Conservation (phyloP, 139 green algal genomes). For the Haematococcus lacustris region DNA sequence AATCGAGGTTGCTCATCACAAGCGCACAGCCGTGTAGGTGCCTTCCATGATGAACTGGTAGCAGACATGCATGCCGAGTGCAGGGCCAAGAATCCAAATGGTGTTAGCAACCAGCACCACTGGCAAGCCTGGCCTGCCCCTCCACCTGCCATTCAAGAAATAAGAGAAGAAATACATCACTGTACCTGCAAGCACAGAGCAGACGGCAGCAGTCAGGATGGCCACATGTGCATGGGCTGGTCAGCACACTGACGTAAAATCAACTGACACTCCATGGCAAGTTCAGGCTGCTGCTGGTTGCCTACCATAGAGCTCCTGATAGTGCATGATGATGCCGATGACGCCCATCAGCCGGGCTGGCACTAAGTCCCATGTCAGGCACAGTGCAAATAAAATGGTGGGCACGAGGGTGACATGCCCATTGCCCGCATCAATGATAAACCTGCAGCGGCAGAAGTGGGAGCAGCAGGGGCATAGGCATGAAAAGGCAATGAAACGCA, state of each 20-base stretch:
- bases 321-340: constrained; percentile 66
- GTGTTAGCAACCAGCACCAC: constrained; percentile 26
- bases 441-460: too few species aligned
- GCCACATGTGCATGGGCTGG: background rate
- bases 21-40: too few species aligned
- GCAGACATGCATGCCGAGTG: constrained; percentile 17
- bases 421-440: constrained; percentile 14
- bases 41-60: constrained; percentile 9
- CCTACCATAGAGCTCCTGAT: constrained; percentile 52
- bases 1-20: too few species aligned
- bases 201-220: background rate
- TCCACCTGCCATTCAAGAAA: constrained; percentile 49
- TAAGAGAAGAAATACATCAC: constrained; percentile 89
- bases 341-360: constrained; percentile 41
- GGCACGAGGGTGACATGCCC: constrained; percentile 11
- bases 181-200: constrained; percentile 14
- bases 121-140: background rate
- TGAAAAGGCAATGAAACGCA: too few species aligned
- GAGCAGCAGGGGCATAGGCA: too few species aligned
- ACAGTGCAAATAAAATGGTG: constrained; percentile 8
- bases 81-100: constrained; percentile 43
- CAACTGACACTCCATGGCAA: background rate
- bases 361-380: constrained; percentile 14
- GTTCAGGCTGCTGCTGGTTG: background rate
- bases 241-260: background rate